Conservation (phyloP, 495 filamentous ascomycete species). For the Entonaema liquescens region DNA sequence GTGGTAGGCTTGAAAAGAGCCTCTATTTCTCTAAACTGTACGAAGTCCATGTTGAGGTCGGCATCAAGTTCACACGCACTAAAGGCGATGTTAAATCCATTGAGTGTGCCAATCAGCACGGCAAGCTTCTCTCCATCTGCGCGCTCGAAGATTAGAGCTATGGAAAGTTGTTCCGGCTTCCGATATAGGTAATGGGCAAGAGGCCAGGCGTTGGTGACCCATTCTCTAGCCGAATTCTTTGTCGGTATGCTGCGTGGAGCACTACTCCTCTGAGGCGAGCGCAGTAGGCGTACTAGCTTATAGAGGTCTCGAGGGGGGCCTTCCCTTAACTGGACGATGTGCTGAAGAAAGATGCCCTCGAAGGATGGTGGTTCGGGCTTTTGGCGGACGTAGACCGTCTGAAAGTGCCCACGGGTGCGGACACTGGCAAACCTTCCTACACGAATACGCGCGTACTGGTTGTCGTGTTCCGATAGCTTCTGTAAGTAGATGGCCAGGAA, state of each 20-base stretch:
- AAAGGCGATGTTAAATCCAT: slow-evolving; percentile 29
- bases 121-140: not conserved
- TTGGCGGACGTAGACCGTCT: not conserved
- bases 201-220: not conserved
- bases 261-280: not conserved
- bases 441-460: not conserved
- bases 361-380: not conserved
- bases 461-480: not conserved
- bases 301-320: not conserved
- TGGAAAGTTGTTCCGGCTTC: slow-evolving; percentile 9
- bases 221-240: not conserved
- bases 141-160: not conserved
- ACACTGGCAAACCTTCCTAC: not conserved
- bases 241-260: not conserved
- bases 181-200: not conserved
- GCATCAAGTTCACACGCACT: slow-evolving; percentile 29
- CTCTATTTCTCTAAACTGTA: not conserved
- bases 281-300: not conserved
- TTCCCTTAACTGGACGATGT: not conserved
- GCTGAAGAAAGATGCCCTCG: not conserved
- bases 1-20: not conserved
- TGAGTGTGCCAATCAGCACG: slow-evolving; percentile 13
- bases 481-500: not conserved
- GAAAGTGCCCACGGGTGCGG: not conserved
- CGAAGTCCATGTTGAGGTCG: not conserved